phyloP scores from a whole-genome alignment of 1,139 yeast species.

The Debaryomyces robertsiae region DNA sequence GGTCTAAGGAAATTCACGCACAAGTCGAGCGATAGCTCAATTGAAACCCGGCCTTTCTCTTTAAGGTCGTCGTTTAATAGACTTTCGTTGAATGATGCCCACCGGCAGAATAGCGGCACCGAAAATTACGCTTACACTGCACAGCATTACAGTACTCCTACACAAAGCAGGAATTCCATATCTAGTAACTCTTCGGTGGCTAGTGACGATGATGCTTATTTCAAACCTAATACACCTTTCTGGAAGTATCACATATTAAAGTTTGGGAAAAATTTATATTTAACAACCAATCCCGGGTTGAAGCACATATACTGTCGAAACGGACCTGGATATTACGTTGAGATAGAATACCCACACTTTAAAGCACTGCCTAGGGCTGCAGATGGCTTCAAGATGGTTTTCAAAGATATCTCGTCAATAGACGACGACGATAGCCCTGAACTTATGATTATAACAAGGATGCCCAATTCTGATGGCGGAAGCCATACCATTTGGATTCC shows the following conservation, averaged over 20 bases:
- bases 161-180: constrained; percentile 13
- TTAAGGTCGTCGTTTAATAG: constrained; percentile 11
- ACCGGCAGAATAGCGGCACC: background rate
- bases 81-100: constrained; percentile 4
- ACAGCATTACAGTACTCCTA: constrained; percentile 7
- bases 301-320: constrained; percentile 56
- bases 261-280: constrained; percentile 51
- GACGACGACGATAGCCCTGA: constrained; percentile 23
- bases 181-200: constrained; percentile 6
- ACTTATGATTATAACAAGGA: constrained; percentile 33
- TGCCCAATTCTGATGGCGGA: constrained; percentile 15
- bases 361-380: constrained; percentile 11
- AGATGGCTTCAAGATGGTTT: constrained; percentile 35
- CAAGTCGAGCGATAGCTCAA: background rate
- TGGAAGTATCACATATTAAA: constrained; percentile 64
- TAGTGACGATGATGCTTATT: constrained; percentile 4
- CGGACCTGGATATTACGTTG: constrained; percentile 60
- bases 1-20: constrained; percentile 4
- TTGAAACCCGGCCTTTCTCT: constrained; percentile 4
- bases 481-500: constrained; percentile 7
- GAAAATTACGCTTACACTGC: constrained; percentile 4
- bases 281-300: constrained; percentile 61
- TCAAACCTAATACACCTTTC: constrained; percentile 32
- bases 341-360: constrained; percentile 29
- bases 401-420: constrained; percentile 32